A percentile compares a stretch with the other conserved stretches of the same genome.
Evolutionary conservation across 208 protist species (phyloP).

Genomic region (Trypanosomatidae sp.): DNA sequence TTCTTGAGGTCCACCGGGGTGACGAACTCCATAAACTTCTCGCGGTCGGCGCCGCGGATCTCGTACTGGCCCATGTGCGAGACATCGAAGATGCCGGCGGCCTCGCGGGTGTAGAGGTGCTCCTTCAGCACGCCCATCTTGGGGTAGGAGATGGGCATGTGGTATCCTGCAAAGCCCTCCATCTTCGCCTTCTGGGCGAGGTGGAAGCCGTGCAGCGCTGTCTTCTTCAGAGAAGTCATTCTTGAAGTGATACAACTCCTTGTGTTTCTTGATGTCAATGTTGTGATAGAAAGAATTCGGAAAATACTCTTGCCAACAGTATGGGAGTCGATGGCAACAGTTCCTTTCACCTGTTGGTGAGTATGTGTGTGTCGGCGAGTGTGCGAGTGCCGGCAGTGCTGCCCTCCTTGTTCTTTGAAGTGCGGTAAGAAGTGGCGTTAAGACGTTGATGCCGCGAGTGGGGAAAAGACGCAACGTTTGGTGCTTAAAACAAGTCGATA

Average conservation of each 20-base stretch:
- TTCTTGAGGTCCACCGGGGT: conserved; percentile 81
- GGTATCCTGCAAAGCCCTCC: conserved; percentile 95
- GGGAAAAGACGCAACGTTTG: no score
- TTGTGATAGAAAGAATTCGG: not conserved
- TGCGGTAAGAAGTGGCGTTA: no score
- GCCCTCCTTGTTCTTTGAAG: no score
- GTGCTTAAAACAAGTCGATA: no score
- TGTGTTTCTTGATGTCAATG: not conserved
- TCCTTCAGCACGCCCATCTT: conserved; percentile 83
- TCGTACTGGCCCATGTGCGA: conserved; percentile 97
- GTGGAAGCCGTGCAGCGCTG: conserved; percentile 86
- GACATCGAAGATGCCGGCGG: conserved; percentile 95
- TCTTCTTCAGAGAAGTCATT: conserved; percentile 61
- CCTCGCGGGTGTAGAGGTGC: conserved; percentile 88
- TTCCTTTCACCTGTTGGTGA: no score
- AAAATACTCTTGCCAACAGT: no score
- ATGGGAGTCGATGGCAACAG: no score
- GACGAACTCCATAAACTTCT: conserved; percentile 93
- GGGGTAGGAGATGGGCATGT: conserved; percentile 96
- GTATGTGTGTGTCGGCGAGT: no score
- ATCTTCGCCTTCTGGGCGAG: conserved; percentile 91
- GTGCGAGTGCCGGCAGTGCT: no score
- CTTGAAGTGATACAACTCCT: not conserved
- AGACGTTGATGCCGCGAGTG: no score
- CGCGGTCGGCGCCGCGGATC: conserved; percentile 87